phyloP scores from a whole-genome alignment of 1,284 basidiomycete species.

The Cystobasidiaceae sp. region DNA sequence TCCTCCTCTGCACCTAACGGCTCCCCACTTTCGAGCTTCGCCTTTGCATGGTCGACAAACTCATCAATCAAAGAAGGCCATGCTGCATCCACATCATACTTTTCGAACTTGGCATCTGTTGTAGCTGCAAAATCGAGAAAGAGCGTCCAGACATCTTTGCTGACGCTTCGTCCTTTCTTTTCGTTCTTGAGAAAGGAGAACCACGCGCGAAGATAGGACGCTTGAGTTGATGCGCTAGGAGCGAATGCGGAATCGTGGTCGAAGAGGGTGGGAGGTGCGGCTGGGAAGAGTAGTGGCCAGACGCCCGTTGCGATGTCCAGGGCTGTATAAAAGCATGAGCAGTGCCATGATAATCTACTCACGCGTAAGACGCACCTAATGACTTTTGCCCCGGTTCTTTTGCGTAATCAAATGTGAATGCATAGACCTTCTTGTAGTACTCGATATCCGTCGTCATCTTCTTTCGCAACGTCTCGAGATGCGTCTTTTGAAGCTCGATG shows the following conservation, averaged over 20 bases:
- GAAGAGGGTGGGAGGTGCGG: conserved; percentile 51
- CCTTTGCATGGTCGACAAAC: conserved; percentile 64
- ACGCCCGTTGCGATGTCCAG: conserved; percentile 71
- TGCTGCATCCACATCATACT: conserved; percentile 55
- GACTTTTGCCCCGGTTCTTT: conserved; percentile 62
- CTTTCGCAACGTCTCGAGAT: conserved; percentile 58
- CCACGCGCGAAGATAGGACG: conserved; percentile 15
- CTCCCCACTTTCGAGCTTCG: conserved; percentile 6
- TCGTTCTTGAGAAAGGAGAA: conserved; percentile 18
- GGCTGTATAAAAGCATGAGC: conserved; percentile 53
- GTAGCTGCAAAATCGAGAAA: conserved; percentile 32
- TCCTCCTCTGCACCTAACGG: conserved; percentile 1
- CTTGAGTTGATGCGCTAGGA: conserved; percentile 2
- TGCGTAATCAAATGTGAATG: conserved; percentile 80
- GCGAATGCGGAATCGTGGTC: conserved; percentile 24
- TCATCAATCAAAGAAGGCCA: conserved; percentile 87
- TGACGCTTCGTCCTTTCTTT: conserved; percentile 27
- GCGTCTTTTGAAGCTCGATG: conserved; percentile 60
- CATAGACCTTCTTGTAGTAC: conserved; percentile 84
- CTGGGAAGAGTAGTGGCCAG: conserved; percentile 77
- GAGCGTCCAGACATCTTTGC: conserved; percentile 30
- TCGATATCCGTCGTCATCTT: conserved; percentile 62
- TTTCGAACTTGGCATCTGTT: conserved; percentile 3
- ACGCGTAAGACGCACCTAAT: conserved; percentile 43
- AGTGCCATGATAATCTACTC: background rate